Evolutionary conservation across 1,139 yeast genomes (phyloP).

Genomic region (Schwanniomyces etchellsii): DNA sequence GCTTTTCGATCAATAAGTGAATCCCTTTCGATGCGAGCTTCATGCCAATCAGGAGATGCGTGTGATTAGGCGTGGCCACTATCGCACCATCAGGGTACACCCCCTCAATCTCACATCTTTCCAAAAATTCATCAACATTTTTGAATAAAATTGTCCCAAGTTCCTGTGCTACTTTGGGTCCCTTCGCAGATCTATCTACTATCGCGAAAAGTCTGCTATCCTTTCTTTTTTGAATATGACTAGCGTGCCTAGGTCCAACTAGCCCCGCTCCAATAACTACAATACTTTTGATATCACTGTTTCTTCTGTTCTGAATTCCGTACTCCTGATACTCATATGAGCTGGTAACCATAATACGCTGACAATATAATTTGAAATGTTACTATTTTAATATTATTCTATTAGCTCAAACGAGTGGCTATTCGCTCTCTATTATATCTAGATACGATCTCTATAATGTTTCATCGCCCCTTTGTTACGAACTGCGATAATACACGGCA

Average conservation of each 20-base stretch:
- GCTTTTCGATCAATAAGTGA: conserved; percentile 34
- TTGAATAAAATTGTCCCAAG: conserved; percentile 24
- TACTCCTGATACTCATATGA: not conserved
- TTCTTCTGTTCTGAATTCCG: not conserved
- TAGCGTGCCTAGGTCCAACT: conserved; percentile 28
- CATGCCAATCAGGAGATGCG: conserved; percentile 28
- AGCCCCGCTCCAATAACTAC: conserved; percentile 25
- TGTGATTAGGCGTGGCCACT: conserved; percentile 37
- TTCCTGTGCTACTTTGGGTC: conserved; percentile 28
- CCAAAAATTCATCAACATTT: conserved; percentile 23
- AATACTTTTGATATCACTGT: conserved; percentile 1
- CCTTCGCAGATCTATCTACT: conserved; percentile 35
- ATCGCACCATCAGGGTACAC: conserved; percentile 32
- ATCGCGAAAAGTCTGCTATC: conserved; percentile 29
- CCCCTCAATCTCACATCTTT: conserved; percentile 19
- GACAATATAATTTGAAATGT: not conserved
- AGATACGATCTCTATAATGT: too few species aligned
- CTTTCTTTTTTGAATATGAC: conserved; percentile 15
- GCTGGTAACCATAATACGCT: not conserved
- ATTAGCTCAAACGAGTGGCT: too few species aligned
- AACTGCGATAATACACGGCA: too few species aligned
- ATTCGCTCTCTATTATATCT: too few species aligned
- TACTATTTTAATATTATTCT: too few species aligned
- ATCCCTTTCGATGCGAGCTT: conserved; percentile 30
- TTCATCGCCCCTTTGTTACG: too few species aligned